phyloP scores from a whole-genome alignment of 805 yeast species.

The Brettanomyces custersianus region DNA sequence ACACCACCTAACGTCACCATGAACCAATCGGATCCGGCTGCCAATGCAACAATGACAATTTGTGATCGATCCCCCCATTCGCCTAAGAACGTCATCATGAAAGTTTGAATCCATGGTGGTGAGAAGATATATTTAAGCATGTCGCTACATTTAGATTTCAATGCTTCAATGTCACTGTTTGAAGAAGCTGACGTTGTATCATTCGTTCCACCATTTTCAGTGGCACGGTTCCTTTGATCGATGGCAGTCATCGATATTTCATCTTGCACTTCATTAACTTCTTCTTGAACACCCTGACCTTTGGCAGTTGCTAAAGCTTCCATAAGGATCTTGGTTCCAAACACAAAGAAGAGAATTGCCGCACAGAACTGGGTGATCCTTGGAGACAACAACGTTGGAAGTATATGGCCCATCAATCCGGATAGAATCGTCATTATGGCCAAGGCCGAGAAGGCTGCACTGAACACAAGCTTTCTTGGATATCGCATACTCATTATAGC shows the following conservation, averaged over 20 bases:
- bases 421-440: conserved; percentile 87
- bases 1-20: conserved; percentile 82
- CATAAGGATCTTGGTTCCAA: conserved; percentile 63
- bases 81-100: conserved; percentile 91
- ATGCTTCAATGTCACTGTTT: background rate
- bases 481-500: conserved; percentile 98
- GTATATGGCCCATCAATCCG: conserved; percentile 85
- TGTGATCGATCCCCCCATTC: conserved; percentile 99
- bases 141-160: background rate
- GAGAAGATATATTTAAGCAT: conserved; percentile 47
- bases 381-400: conserved; percentile 77
- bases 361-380: conserved; percentile 77
- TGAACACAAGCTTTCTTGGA: conserved; percentile 73
- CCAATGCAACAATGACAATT: conserved; percentile 98
- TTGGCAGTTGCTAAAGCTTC: conserved; percentile 83
- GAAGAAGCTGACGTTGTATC: conserved; percentile 25
- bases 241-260: conserved; percentile 66
- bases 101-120: conserved; percentile 90
- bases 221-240: conserved; percentile 37
- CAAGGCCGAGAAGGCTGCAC: conserved; percentile 78
- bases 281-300: conserved; percentile 85
- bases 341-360: conserved; percentile 68
- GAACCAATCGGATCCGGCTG: conserved; percentile 93
- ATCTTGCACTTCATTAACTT: conserved; percentile 93
- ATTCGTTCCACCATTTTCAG: conserved; percentile 46